phyloP scores from a whole-genome alignment of 352 stramenopile species.

The Phytophthora macrochlamydospora region DNA sequence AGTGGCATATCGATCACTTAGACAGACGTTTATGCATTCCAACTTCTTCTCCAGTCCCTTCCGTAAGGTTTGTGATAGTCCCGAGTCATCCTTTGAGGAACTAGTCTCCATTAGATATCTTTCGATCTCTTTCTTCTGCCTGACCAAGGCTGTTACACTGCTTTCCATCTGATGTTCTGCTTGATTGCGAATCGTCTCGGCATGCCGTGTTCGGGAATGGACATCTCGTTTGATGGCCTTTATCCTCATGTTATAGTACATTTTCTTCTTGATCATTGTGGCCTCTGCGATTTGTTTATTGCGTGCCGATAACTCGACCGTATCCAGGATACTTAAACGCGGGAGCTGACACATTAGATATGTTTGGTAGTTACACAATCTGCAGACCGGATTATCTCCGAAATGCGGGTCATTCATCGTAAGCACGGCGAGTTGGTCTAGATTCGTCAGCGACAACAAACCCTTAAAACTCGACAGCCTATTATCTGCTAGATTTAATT shows the following conservation, averaged over 20 bases:
- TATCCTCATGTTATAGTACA: conserved; percentile 96
- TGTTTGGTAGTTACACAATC: conserved; percentile 93
- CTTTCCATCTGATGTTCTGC: conserved; percentile 56
- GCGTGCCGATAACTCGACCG: conserved; percentile 69
- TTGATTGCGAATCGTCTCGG: conserved; percentile 47
- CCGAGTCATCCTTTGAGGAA: neutral
- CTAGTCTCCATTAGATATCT: conserved; percentile 36
- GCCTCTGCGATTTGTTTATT: conserved; percentile 90
- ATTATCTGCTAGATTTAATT: conserved; percentile 91
- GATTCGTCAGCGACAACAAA: conserved; percentile 69
- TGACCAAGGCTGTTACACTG: conserved; percentile 46
- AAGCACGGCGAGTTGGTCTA: conserved; percentile 69
- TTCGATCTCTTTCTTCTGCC: conserved; percentile 77
- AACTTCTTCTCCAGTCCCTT: conserved; percentile 46
- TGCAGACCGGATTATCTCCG: conserved; percentile 90
- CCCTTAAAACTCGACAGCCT: conserved; percentile 87
- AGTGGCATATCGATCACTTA: conserved; percentile 41
- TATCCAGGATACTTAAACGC: conserved; percentile 71
- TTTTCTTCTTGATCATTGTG: conserved; percentile 95
- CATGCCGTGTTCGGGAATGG: conserved; percentile 53
- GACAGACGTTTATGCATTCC: conserved; percentile 39
- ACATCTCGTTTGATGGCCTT: conserved; percentile 89
- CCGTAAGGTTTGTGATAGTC: conserved; percentile 14
- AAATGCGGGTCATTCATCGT: conserved; percentile 89
- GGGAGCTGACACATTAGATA: conserved; percentile 90